These are phyloP conservation scores for Gnomoniopsis smithogilvyi DNA, from an alignment of 2,329 filamentous ascomycete genomes.

Conservation along the genomic window DNA sequence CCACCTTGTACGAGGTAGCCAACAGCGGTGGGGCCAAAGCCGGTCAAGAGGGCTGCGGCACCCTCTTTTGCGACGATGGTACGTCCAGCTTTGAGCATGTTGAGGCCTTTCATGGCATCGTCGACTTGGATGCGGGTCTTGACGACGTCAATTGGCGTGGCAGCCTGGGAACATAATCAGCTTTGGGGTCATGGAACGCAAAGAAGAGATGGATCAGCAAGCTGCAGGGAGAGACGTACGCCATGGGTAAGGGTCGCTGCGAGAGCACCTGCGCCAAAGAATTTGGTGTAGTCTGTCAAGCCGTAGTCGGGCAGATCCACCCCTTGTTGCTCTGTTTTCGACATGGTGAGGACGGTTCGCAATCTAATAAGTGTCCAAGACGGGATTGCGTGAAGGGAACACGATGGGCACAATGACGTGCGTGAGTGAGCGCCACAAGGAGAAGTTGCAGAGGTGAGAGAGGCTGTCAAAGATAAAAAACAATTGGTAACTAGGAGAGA, in stretches of 20 bases:
- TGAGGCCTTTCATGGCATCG: constrained; percentile 78
- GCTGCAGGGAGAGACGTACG: constrained; percentile 29
- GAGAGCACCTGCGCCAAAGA: constrained; percentile 51
- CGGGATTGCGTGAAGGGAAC: neutral
- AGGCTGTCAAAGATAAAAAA: no score
- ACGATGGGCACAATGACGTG: no score
- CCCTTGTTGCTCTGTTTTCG: constrained; percentile 17
- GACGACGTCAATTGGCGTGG: constrained; percentile 64
- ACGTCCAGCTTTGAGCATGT: constrained; percentile 75
- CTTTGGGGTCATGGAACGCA: neutral
- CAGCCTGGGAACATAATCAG: constrained; percentile 34
- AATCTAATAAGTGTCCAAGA: neutral
- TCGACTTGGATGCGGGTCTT: constrained; percentile 92
- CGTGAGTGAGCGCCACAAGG: no score
- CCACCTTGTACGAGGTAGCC: constrained; percentile 89
- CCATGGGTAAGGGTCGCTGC: constrained; percentile 50
- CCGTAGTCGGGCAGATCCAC: constrained; percentile 37
- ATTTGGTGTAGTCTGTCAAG: constrained; percentile 45
- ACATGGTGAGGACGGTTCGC: neutral
- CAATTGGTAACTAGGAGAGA: neutral
- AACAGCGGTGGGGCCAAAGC: constrained; percentile 79
- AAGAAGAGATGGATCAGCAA: neutral
- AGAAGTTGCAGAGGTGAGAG: no score
- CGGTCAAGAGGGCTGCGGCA: constrained; percentile 74
- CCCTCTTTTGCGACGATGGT: constrained; percentile 79